Base-by-base conservation (phyloP, 2,329 filamentous ascomycete genomes). In the Cadophora sp. region DNA sequence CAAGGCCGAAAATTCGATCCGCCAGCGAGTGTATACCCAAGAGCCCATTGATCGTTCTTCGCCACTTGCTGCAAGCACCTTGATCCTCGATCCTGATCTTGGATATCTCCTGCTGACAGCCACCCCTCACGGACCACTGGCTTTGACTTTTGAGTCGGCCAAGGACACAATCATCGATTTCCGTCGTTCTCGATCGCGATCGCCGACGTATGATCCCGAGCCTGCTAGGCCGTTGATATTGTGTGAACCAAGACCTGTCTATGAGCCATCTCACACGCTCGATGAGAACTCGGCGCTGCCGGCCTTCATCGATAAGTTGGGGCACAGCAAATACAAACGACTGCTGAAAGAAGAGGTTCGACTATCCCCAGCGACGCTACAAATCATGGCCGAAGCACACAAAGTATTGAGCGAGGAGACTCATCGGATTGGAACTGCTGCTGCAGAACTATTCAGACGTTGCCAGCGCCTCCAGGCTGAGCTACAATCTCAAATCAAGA, bases 381-480 rank as follows among this genome's bases (percentile, higher is more conserved):
- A 89, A 70, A 83, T 93, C 45, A 86, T 95, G 71, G 91, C 90
- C 33, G 88, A 92, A 67, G 88, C 88, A 0, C 92, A 95, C 77
- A 88, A 90, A 74, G 81, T 91, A 5, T 82, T 94, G 6, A 88
- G 88, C 69, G 84, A 85, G 11, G 91, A 94, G 77, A 93, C 90
- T 0, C 83, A 90, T 71, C 83, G 83, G 13, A 83, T 94, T 13
- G 90, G 91, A 18, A 81, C 86, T 51, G 91, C 90, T 1, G 91
- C 90, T 0, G 87, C 91, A 1, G 90, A 93, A 73, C 81, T 94
- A 6, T 94, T 94, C 79, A 83, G 89, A 30, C 85, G 89, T 64
- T 92, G 91, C 68, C 85, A 91, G 71, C 83, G 87, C 55, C 82
- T 94, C 30, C 88, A 90, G 73, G 81, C 83, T 20, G 91, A 94